Conservation (phyloP, 2,329 filamentous ascomycete species). For the Ambrosiella xylebori region DNA sequence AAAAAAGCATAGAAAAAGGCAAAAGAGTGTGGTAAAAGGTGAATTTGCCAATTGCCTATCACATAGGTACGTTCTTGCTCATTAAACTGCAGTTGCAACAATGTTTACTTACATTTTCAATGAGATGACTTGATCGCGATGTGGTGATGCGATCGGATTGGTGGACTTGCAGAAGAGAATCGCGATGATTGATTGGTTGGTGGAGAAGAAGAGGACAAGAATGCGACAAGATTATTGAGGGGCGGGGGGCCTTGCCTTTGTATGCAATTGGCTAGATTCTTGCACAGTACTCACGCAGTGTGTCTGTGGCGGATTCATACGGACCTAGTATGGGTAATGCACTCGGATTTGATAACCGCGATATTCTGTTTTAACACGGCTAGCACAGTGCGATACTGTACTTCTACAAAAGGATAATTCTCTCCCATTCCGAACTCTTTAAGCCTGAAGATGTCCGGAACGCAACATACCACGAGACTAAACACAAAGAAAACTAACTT, state of each 20-base stretch:
- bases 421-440: too few relatives aligned
- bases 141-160: conserved; percentile 3
- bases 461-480: too few relatives aligned
- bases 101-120: neutral
- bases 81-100: neutral
- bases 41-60: neutral
- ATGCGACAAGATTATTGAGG: conserved; percentile 36
- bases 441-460: too few relatives aligned
- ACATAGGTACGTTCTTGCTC: neutral
- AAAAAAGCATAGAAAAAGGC: conserved; percentile 14
- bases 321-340: neutral
- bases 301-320: neutral
- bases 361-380: neutral
- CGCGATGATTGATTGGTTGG: conserved; percentile 32
- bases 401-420: neutral
- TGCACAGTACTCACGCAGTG: neutral
- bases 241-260: conserved; percentile 14
- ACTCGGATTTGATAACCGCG: neutral
- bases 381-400: neutral
- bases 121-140: neutral
- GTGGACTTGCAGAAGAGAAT: conserved; percentile 11
- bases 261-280: conserved; percentile 9
- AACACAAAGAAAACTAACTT: too few relatives aligned
- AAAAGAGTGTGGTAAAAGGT: neutral
- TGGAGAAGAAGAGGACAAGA: conserved; percentile 25